phyloP scores from a whole-genome alignment of 768 basidiomycete genomes.

The Clitopilus passeckerianus region DNA sequence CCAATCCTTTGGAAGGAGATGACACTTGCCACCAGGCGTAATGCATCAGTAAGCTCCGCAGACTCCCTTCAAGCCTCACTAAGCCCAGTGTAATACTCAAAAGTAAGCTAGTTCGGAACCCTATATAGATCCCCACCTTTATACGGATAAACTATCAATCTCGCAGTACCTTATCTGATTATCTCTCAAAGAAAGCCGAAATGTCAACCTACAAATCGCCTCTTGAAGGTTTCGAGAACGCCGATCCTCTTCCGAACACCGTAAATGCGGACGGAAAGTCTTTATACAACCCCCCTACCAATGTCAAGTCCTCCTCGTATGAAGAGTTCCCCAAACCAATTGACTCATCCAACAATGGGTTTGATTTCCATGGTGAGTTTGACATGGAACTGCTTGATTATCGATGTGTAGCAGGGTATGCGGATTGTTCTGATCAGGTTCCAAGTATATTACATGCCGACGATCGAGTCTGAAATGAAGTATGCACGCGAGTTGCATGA shows the following conservation, averaged over 20 bases:
- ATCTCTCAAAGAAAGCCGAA: neutral
- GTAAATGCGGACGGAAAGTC: conserved; percentile 56
- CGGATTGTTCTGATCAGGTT: neutral
- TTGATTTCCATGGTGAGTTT: conserved; percentile 70
- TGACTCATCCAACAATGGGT: conserved; percentile 47
- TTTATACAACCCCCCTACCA: conserved; percentile 39
- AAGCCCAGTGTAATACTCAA: neutral
- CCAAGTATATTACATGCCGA: conserved; percentile 60
- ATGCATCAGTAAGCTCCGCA: neutral
- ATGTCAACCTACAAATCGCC: conserved; percentile 23
- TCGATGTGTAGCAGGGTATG: neutral
- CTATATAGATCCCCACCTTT: neutral
- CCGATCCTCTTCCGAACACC: conserved; percentile 35
- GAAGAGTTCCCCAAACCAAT: conserved; percentile 53
- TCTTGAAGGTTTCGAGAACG: conserved; percentile 31
- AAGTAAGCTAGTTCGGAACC: neutral
- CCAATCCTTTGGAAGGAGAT: neutral
- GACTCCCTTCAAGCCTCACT: neutral
- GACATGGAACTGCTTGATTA: neutral
- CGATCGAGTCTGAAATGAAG: conserved; percentile 32
- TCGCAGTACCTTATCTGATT: no score
- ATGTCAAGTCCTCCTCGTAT: conserved; percentile 44
- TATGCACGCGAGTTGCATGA: conserved; percentile 56
- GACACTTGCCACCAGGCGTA: neutral
- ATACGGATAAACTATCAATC: neutral